Percentiles rank a stretch among this genome's conserved stretches.
Evolutionary conservation across 2,329 filamentous ascomycete species (phyloP).

Genomic region (Colletotrichum liriopes): DNA sequence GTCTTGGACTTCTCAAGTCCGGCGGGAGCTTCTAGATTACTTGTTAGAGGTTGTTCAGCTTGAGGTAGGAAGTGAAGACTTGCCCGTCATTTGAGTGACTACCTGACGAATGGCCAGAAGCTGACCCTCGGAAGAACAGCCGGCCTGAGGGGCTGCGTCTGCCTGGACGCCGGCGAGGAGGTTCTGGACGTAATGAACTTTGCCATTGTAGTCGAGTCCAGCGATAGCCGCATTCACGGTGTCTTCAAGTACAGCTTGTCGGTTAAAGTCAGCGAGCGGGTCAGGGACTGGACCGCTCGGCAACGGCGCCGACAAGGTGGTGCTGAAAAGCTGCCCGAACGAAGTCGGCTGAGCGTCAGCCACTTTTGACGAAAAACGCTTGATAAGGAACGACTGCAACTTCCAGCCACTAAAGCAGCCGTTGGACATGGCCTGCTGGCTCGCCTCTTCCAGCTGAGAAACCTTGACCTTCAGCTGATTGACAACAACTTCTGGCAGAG

Average conservation of each 20-base stretch:
- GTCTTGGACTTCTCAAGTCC: constrained; percentile 44
- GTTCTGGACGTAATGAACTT: constrained; percentile 57
- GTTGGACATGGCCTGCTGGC: constrained; percentile 51
- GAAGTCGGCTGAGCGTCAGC: constrained; percentile 52
- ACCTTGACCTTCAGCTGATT: constrained; percentile 52
- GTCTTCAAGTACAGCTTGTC: constrained; percentile 48
- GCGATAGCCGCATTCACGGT: constrained; percentile 52
- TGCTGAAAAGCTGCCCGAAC: constrained; percentile 48
- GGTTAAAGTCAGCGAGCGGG: constrained; percentile 30
- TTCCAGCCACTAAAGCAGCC: constrained; percentile 62
- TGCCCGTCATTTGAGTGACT: constrained; percentile 58
- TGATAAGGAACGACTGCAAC: constrained; percentile 60
- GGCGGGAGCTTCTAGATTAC: constrained; percentile 28
- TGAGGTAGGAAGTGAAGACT: constrained; percentile 27
- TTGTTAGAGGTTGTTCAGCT: neutral
- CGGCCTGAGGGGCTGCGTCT: constrained; percentile 5
- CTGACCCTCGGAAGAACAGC: constrained; percentile 51
- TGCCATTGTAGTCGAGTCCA: constrained; percentile 50
- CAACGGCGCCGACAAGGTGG: constrained; percentile 10
- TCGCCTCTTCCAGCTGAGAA: constrained; percentile 55
- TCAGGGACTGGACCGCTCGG: constrained; percentile 25
- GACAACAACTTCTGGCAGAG: constrained; percentile 49
- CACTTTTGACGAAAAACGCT: constrained; percentile 53
- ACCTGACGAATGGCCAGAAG: constrained; percentile 62
- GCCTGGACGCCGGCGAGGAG: constrained; percentile 48